These are phyloP conservation scores for Talaromyces sp. DNA, from an alignment of 2,329 filamentous ascomycete genomes.

Conservation along the genomic window DNA sequence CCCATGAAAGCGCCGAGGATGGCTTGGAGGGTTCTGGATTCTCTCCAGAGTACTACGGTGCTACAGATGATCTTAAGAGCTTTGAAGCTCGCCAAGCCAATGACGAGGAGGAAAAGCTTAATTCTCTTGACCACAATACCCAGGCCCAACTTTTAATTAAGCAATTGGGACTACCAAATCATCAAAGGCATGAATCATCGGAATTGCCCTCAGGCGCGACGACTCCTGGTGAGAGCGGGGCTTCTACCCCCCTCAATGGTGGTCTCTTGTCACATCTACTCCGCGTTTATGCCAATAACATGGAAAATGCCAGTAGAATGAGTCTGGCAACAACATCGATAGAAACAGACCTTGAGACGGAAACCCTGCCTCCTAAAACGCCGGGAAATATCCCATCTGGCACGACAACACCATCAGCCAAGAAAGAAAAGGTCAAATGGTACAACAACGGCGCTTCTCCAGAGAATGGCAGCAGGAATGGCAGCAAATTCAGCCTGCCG, in stretches of 20 bases:
- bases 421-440: constrained; percentile 36
- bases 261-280: constrained; percentile 72
- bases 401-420: constrained; percentile 16
- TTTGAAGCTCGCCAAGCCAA: constrained; percentile 21
- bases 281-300: constrained; percentile 64
- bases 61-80: constrained; percentile 26
- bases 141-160: constrained; percentile 26
- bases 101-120: constrained; percentile 22
- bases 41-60: constrained; percentile 24
- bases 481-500: constrained; percentile 6
- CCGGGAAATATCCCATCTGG: constrained; percentile 12
- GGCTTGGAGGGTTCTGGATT: constrained; percentile 22
- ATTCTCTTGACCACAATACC: constrained; percentile 13
- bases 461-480: constrained; percentile 7
- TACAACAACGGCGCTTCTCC: constrained; percentile 24
- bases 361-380: constrained; percentile 16
- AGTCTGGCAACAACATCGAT: constrained; percentile 20
- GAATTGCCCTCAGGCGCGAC: constrained; percentile 24
- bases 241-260: constrained; percentile 21
- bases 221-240: constrained; percentile 17
- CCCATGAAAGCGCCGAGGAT: constrained; percentile 25
- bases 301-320: constrained; percentile 32
- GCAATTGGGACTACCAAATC: constrained; percentile 17
- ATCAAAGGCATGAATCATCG: constrained; percentile 5
- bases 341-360: constrained; percentile 19